These are phyloP conservation scores for Beauveria medogensis DNA, from an alignment of 2,329 filamentous ascomycete genomes.

Conservation along the genomic window DNA sequence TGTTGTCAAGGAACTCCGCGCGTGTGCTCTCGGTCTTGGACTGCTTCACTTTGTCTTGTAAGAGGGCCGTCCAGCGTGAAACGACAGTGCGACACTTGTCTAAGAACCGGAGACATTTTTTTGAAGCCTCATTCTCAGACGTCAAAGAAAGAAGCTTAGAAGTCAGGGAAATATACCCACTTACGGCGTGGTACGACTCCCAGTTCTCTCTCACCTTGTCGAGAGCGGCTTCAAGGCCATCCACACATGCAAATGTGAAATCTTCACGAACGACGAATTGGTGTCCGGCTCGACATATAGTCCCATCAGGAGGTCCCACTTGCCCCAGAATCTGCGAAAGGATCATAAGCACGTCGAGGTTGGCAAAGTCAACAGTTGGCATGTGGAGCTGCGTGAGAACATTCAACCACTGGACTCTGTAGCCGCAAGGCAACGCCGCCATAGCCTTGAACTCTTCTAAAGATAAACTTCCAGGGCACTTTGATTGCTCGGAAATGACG, in stretches of 20 bases:
- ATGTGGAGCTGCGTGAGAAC: slow-evolving; percentile 3
- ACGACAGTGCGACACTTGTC: background rate
- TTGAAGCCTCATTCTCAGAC: no score
- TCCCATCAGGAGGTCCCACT: background rate
- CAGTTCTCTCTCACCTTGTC: background rate
- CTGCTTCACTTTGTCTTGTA: slow-evolving; percentile 7
- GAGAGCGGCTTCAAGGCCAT: background rate
- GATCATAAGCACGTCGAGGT: background rate
- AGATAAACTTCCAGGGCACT: background rate
- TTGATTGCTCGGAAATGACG: background rate
- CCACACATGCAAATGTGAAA: background rate
- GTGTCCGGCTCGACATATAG: background rate
- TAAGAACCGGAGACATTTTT: background rate
- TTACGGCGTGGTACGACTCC: background rate
- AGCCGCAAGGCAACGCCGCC: background rate
- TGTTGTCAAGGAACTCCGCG: background rate
- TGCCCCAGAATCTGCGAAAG: background rate
- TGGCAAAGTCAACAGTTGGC: background rate
- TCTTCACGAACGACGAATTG: background rate
- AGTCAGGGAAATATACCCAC: background rate
- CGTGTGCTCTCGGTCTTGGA: background rate
- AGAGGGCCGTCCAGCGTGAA: background rate
- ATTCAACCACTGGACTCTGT: slow-evolving; percentile 3
- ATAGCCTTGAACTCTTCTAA: slow-evolving; percentile 18
- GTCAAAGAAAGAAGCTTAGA: background rate